Conservation (phyloP, 164 flowering plant species). For the Malania oleifera region DNA sequence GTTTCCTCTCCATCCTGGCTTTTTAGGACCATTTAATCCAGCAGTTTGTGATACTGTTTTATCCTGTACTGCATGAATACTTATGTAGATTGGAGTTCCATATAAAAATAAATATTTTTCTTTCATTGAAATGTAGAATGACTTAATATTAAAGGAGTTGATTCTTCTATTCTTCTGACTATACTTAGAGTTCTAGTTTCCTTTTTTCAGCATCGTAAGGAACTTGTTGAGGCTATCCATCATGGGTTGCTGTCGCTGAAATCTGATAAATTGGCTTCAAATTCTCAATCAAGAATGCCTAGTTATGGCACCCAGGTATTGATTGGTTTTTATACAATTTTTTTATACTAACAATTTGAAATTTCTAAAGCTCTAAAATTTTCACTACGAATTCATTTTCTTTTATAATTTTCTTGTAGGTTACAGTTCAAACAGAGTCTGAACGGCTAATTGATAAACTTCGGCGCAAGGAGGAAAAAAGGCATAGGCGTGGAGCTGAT, state of each 20-base stretch:
- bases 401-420: constrained; percentile 45
- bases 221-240: constrained; percentile 71
- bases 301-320: constrained; percentile 96
- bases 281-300: constrained; percentile 72
- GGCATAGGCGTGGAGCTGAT: constrained; percentile 68
- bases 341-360: no score
- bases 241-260: constrained; percentile 61
- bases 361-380: not conserved
- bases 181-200: not conserved
- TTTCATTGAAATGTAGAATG: no score
- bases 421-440: constrained; percentile 88
- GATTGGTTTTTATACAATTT: not conserved
- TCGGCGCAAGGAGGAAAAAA: constrained; percentile 93
- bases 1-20: no score
- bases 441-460: constrained; percentile 82
- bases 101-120: not conserved
- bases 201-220: constrained; percentile 68
- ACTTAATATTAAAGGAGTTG: no score
- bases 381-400: not conserved
- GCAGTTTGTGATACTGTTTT: no score
- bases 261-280: constrained; percentile 63
- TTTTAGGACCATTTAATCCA: no score
- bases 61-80: no score
- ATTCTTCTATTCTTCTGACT: not conserved
- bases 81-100: no score